Evolutionary conservation across 257 asterid species (phyloP), one percentile per base, ranked within the genome.

Genomic region (Catharanthus roseus): DNA sequence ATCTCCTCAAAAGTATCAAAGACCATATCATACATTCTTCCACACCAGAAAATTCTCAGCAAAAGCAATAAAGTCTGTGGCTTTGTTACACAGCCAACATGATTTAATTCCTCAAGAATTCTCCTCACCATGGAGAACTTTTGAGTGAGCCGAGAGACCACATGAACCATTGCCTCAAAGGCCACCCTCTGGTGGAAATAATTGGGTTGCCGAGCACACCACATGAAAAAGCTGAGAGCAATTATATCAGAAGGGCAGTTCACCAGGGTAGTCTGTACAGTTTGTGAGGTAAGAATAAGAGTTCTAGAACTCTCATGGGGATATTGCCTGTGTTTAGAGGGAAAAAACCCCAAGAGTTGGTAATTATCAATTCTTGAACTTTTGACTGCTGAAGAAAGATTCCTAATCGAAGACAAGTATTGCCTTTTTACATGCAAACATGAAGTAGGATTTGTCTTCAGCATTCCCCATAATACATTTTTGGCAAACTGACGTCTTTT

Each of bases 41-140:
- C 96, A 72, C 81, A 71, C 96, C 92, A 90, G 71, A 80, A 90
- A 68, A 90, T 85, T 65, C 93, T 85, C 90, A 90, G 71, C 78
- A 90, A 75, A 65, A 90, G 89, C 88, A 90, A 67, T 29, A 88
- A 82, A 51, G 88, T 86, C 70, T 87, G 90, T 5, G 90, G 82
- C 78, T 83, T 89, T 73, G 74, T 81, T 51, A 58, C 68, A 70
- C 86, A 85, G 60, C 96, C 97, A 33, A 83, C 73, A 34, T 49
- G 60, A 51, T 75, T 77, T 79, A 90, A 78, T 69, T 79, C 87
- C 55, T 73, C 58, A 71, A 85, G 36, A 60, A 90, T 82, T 56
- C 81, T 75, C 76, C 76, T 80, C 77, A 90, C 86, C 1, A 84
- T 80, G 50, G 79, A 78, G 65, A 74, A 77, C 64, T 31, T 80